Conservation (phyloP, 2,329 filamentous ascomycete species). For the Aspergillus versicolor region DNA sequence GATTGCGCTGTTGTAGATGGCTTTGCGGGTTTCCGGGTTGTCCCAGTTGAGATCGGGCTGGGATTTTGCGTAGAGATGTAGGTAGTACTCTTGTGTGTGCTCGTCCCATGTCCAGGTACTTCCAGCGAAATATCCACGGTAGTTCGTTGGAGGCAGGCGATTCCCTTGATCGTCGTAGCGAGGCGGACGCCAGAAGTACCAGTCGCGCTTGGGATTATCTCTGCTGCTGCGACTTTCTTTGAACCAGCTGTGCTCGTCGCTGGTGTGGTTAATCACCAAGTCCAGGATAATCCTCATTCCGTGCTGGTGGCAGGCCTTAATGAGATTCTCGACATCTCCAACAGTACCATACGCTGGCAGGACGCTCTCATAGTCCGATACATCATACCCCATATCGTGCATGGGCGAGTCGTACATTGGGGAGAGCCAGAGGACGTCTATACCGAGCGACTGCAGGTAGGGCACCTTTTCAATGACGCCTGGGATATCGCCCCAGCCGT, state of each 20-base stretch:
- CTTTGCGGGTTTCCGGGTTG: conserved; percentile 62
- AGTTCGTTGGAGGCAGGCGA: conserved; percentile 45
- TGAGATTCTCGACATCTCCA: conserved; percentile 61
- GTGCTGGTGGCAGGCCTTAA: conserved; percentile 57
- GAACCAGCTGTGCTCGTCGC: conserved; percentile 70
- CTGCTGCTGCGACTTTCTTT: conserved; percentile 59
- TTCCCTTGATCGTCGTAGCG: conserved; percentile 55
- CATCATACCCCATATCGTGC: conserved; percentile 55
- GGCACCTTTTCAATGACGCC: conserved; percentile 64
- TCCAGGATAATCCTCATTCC: conserved; percentile 72
- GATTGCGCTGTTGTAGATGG: conserved; percentile 64
- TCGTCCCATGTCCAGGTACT: conserved; percentile 60
- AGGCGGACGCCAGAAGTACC: conserved; percentile 61
- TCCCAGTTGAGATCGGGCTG: conserved; percentile 87
- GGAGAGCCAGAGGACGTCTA: conserved; percentile 58
- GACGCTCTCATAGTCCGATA: conserved; percentile 62
- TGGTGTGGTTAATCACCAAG: conserved; percentile 76
- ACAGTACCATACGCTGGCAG: conserved; percentile 63
- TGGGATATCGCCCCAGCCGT: conserved; percentile 63
- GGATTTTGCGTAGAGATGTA: conserved; percentile 70
- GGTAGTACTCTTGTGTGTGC: conserved; percentile 70
- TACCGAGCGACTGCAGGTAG: conserved; percentile 61
- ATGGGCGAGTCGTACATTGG: conserved; percentile 53
- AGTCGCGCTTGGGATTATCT: conserved; percentile 62
- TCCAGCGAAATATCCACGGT: no score